Percentiles rank a stretch among this genome's conserved stretches.
Conservation (phyloP, 129 eudicot genomes). For the Tanacetum coccineum region DNA sequence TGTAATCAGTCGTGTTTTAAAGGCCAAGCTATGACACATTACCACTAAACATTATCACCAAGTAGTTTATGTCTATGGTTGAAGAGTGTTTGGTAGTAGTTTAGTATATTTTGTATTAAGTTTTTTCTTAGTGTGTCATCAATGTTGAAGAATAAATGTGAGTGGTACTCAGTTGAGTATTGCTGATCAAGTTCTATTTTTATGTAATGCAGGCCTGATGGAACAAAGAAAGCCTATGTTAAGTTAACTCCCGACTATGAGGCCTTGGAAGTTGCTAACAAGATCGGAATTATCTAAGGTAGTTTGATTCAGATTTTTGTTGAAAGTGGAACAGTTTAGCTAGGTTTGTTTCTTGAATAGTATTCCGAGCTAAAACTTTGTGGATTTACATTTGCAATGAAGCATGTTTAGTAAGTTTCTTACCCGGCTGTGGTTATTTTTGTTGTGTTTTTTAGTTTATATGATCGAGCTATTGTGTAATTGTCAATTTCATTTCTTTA, state of each 20-base stretch:
- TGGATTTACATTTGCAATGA: conserved; percentile 10
- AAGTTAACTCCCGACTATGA: conserved; percentile 45
- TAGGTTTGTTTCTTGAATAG: conserved; percentile 16
- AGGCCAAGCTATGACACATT: too few species aligned
- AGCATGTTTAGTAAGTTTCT: not conserved
- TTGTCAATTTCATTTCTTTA: not conserved
- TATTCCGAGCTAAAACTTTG: not conserved
- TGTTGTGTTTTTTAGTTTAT: not conserved
- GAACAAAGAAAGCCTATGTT: conserved; percentile 50
- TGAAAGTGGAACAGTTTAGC: conserved; percentile 5
- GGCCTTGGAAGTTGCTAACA: conserved; percentile 47
- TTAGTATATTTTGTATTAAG: too few species aligned
- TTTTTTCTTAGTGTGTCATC: too few species aligned
- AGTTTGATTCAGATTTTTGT: not conserved
- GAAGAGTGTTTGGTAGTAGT: too few species aligned
- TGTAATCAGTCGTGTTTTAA: too few species aligned
- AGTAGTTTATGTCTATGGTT: too few species aligned
- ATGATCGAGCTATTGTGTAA: not conserved
- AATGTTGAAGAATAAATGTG: too few species aligned
- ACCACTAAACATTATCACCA: too few species aligned
- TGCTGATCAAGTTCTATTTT: too few species aligned
- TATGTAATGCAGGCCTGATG: conserved; percentile 39
- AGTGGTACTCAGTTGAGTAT: too few species aligned
- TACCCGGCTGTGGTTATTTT: not conserved
- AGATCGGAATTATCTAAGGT: conserved; percentile 37